phyloP scores from a whole-genome alignment of 352 stramenopile genomes.

The Thalassiosira livingstoniorum region DNA sequence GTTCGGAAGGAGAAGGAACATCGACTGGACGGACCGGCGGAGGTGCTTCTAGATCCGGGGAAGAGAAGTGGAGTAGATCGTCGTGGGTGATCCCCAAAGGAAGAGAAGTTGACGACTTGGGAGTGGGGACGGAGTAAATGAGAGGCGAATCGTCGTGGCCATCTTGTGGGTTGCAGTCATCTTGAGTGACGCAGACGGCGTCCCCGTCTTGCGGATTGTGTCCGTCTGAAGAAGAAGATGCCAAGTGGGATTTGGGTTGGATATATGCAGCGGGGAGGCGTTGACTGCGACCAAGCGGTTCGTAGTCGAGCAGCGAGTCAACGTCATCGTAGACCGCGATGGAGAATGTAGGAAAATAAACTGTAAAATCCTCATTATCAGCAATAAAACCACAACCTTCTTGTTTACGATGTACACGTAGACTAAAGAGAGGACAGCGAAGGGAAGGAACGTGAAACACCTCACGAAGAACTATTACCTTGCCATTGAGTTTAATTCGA shows the following conservation, averaged over 20 bases:
- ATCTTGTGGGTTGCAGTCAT: too few relatives aligned
- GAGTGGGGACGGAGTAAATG: too few relatives aligned
- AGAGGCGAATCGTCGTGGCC: not conserved
- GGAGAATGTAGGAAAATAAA: conserved; percentile 44
- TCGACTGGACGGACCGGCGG: too few relatives aligned
- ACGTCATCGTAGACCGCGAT: conserved; percentile 21
- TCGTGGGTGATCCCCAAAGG: too few relatives aligned
- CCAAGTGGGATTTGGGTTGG: not conserved
- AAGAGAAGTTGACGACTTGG: too few relatives aligned
- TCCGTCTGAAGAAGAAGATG: not conserved
- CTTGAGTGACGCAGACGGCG: not conserved
- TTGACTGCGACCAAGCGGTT: not conserved
- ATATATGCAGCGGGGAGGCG: not conserved
- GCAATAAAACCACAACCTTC: conserved; percentile 28
- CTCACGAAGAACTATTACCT: not conserved
- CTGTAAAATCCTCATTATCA: not conserved
- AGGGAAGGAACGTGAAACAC: not conserved
- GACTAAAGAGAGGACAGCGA: not conserved
- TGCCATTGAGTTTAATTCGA: not conserved
- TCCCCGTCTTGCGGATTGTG: too few relatives aligned
- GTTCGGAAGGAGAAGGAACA: conserved; percentile 4
- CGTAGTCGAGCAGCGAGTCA: not conserved
- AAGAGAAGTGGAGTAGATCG: too few relatives aligned
- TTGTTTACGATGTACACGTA: conserved; percentile 3
- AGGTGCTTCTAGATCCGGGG: too few relatives aligned